Percentiles rank a stretch among this genome's conserved stretches.
Conservation (phyloP, 2,329 filamentous ascomycete species). For the Fusarium subtropicale region DNA sequence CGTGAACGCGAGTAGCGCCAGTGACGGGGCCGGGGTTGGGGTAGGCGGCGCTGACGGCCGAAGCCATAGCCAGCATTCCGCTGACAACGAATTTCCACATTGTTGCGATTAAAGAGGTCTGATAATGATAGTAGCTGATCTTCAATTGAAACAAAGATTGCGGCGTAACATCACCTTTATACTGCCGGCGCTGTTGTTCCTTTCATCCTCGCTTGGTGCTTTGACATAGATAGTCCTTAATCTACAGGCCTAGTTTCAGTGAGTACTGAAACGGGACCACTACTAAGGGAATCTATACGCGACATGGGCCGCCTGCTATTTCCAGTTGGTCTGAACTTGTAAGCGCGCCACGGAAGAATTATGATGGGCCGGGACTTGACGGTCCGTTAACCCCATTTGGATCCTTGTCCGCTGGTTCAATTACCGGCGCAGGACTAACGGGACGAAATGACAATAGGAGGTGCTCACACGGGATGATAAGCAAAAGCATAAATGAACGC, state of each 20-base stretch:
- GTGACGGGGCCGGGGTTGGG: constrained; percentile 43
- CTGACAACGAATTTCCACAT: constrained; percentile 40
- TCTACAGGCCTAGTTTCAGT: constrained; percentile 18
- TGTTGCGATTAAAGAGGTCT: not conserved
- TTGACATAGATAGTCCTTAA: constrained; percentile 13
- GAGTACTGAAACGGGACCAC: constrained; percentile 2
- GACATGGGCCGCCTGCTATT: not conserved
- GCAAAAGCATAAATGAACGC: not conserved
- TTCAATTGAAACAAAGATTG: constrained; percentile 6
- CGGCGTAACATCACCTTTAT: constrained; percentile 7
- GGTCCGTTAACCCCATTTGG: constrained; percentile 22
- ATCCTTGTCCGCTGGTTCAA: not conserved
- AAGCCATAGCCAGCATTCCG: constrained; percentile 40
- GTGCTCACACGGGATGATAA: not conserved
- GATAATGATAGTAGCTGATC: not conserved
- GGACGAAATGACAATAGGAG: not conserved
- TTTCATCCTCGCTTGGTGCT: not conserved
- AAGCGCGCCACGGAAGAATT: constrained; percentile 37
- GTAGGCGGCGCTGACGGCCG: constrained; percentile 15
- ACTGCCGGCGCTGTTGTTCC: not conserved
- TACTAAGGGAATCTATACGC: not conserved
- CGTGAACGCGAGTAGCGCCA: constrained; percentile 46
- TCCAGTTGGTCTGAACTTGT: not conserved
- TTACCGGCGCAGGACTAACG: not conserved
- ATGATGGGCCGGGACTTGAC: not conserved